Evolutionary conservation across 768 basidiomycete species (phyloP), one percentile per base, ranked within the genome.

Genomic region (Lentinula edodes): DNA sequence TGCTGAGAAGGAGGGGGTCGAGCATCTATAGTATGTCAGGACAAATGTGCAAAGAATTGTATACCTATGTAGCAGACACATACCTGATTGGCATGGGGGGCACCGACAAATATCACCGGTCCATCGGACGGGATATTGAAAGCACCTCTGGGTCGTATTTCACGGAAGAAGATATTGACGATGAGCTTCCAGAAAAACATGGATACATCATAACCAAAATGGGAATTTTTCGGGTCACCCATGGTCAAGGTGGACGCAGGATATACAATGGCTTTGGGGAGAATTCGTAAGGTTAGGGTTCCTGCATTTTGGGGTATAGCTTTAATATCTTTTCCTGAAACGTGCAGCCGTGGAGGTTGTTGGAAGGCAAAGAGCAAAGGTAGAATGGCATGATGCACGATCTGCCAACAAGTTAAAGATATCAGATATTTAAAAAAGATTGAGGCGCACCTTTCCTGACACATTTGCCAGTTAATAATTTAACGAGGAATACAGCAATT

Each of bases 161-260:
- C 95, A 66, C 95, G 80, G 78, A 98, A 98, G 82, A 98, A 98
- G 67, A 98, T 87, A 75, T 91, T 91, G 64, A 91, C 92, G 61
- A 96, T 82, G 2, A 82, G 78, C 61, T 89, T 78, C 92, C 91
- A 96, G 74, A 95, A 93, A 53, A 90, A 71, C 73, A 96, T 85
- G 46, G 86, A 85, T 23, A 84, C 78, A 70, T 93, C 89, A 70
- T 94, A 95, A 60, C 74, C 65, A 13, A 79, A 45, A 20, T 61
- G 76, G 7, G 51, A 15, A 4, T 13, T 15, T 52, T 23, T 18
- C 9, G 3, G 8, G 6, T 48, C 46, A 48, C 9, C 9, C 46
- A 48, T 48, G 5, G n/a, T 23, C 18, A 20, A 20, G 28, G 28
- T 28, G 28, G 3, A 28, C 28, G 18, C 0, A 46, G 20, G 45